A percentile compares a stretch with the other conserved stretches of the same genome.
These are phyloP conservation scores for Daldinia eschscholtzii DNA, from an alignment of 2,329 filamentous ascomycete genomes.

Conservation along the genomic window DNA sequence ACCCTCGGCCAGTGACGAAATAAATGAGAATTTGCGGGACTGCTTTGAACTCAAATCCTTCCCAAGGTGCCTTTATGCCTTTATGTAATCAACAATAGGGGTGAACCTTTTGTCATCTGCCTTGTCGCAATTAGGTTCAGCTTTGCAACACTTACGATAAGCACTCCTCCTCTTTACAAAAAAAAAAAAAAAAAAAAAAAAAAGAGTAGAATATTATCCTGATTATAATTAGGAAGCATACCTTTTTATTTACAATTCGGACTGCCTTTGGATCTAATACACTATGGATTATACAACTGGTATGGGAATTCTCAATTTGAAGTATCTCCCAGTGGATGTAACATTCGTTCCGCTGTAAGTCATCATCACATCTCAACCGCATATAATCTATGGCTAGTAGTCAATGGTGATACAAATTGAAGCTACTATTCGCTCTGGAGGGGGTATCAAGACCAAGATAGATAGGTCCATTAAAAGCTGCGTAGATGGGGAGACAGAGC, in stretches of 20 bases:
- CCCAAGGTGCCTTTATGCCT: neutral
- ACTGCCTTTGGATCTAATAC: too few species aligned
- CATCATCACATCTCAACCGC: neutral
- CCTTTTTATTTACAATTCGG: too few species aligned
- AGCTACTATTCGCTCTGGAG: neutral
- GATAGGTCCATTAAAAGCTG: neutral
- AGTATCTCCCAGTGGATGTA: neutral
- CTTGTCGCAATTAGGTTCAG: neutral
- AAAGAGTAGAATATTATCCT: too few species aligned
- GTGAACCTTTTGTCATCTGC: constrained; percentile 13
- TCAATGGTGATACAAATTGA: neutral
- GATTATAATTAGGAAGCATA: too few species aligned
- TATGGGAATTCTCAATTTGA: neutral
- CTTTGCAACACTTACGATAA: neutral
- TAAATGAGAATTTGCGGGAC: constrained; percentile 10
- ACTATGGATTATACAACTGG: neutral
- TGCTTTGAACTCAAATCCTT: constrained; percentile 10
- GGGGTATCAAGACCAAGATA: neutral
- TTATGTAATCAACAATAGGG: constrained; percentile 13
- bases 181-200: too few species aligned
- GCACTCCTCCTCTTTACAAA: too few species aligned
- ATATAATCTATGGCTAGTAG: neutral
- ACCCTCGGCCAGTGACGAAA: constrained; percentile 33
- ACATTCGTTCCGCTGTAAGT: neutral
- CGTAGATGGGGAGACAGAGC: constrained; percentile 3